A percentile compares a stretch with the other conserved stretches of the same genome.
Conservation (phyloP, 805 yeast genomes). For the Wickerhamomyces ciferrii region DNA sequence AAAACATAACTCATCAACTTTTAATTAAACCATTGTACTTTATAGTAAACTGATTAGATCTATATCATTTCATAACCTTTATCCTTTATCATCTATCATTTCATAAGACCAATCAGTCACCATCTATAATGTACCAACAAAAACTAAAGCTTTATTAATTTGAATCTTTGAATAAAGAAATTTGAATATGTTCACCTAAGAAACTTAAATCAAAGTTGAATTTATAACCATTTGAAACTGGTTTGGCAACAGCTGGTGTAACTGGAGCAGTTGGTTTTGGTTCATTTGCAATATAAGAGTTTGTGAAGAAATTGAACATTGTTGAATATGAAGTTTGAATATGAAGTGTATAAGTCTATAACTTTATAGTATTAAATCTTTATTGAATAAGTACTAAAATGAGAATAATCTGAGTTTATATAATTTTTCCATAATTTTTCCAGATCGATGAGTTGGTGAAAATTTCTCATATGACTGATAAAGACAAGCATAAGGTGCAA, state of each 20-base stretch:
- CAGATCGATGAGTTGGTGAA: no score
- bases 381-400: no score
- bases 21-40: background rate
- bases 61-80: no score
- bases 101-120: background rate
- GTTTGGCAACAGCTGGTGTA: background rate
- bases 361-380: background rate
- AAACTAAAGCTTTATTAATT: background rate
- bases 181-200: conserved; percentile 7
- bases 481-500: no score
- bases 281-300: background rate
- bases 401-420: no score
- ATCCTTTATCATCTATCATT: no score
- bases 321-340: background rate
- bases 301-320: background rate
- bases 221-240: conserved; percentile 4
- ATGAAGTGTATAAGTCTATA: background rate
- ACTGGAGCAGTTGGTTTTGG: background rate
- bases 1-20: background rate
- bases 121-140: background rate
- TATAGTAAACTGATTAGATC: no score
- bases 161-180: conserved; percentile 7
- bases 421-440: no score
- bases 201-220: conserved; percentile 11
- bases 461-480: no score